These are phyloP conservation scores for Tolypocladium endophyticum DNA, from an alignment of 2,329 filamentous ascomycete species.

Conservation along the genomic window DNA sequence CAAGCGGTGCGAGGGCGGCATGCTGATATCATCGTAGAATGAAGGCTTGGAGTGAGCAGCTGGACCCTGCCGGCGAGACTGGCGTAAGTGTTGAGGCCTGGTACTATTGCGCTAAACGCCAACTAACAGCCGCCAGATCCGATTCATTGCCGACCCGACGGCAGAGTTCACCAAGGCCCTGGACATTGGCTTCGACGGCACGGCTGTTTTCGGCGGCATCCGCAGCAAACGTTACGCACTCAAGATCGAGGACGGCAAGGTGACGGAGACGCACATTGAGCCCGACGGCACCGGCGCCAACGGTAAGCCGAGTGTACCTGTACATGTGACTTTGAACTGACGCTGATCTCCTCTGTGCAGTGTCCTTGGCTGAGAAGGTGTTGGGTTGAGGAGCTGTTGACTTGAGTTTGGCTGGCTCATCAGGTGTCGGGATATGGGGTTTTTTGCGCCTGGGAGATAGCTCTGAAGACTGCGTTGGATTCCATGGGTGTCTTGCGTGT, in stretches of 20 bases:
- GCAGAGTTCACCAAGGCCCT: constrained; percentile 73
- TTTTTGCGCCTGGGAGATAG: neutral
- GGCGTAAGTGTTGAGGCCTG: constrained; percentile 49
- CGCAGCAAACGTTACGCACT: constrained; percentile 85
- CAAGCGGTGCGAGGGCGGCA: neutral
- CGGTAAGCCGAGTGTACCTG: constrained; percentile 35
- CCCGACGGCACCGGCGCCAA: constrained; percentile 77
- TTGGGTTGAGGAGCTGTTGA: constrained; percentile 16
- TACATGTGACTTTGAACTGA: neutral
- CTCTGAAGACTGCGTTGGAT: neutral
- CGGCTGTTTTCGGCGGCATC: constrained; percentile 68
- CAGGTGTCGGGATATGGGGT: neutral
- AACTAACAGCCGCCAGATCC: constrained; percentile 46
- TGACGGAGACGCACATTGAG: constrained; percentile 73
- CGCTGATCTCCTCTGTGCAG: constrained; percentile 15
- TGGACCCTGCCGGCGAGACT: constrained; percentile 65
- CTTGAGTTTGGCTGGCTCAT: neutral
- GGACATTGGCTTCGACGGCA: constrained; percentile 72
- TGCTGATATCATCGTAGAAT: constrained; percentile 45
- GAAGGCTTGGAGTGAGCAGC: constrained; percentile 73
- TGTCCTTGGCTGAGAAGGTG: constrained; percentile 42
- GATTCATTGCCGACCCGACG: constrained; percentile 77
- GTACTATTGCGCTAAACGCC: neutral
- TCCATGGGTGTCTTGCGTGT: neutral
- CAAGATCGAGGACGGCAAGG: constrained; percentile 73